Evolutionary conservation across 257 asterid species (phyloP), one percentile per base, ranked within the genome.

Genomic region (Eucommia ulmoides): DNA sequence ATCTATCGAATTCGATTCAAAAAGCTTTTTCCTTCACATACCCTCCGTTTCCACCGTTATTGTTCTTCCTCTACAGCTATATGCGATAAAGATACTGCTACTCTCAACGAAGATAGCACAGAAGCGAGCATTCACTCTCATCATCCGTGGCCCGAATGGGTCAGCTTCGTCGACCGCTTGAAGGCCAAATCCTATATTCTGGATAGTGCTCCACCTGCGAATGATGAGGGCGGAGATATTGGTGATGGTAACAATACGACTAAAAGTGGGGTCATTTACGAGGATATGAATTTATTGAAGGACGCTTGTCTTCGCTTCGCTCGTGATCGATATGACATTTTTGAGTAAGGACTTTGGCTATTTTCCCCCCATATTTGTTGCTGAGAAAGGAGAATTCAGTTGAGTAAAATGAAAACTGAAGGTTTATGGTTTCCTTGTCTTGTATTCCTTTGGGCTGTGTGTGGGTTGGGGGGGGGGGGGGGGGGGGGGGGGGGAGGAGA

Each of bases 121-220:
- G 67, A 57, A 51, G 48, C 51, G 48, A 15, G 50, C 58, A 20
- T 9, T 50, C 20, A 48, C 72, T 25, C 49, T 49, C 29, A 8
- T 29, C 99, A 91, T 62, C 97, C 95, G 0, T 91, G 99, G 99
- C 93, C 94, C 1, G 99, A 86, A 65, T 91, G 99, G 99, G 69
- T 83, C 47, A 49, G 52, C 35, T 91, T 91, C 48, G 67, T 86
- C 35, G 93, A 83, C 64, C 72, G 77, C 20, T 66, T 86, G 61
- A 81, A 81, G 64, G 46, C 70, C 55, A 91, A 68, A 58, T 96
- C 94, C 23, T 86, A 83, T 76, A 35, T 86, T 18, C 17, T 62
- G 4, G 63, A 11, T 19, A 67, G 49, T 1, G 54, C 63, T 18
- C 29, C 59, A 0, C 38, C 33, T 5, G 29, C 41, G 46, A 51